Percentiles rank a stretch among this genome's conserved stretches.
Evolutionary conservation across 2,329 filamentous ascomycete species (phyloP).

Genomic region (Aspergillus sp.): DNA sequence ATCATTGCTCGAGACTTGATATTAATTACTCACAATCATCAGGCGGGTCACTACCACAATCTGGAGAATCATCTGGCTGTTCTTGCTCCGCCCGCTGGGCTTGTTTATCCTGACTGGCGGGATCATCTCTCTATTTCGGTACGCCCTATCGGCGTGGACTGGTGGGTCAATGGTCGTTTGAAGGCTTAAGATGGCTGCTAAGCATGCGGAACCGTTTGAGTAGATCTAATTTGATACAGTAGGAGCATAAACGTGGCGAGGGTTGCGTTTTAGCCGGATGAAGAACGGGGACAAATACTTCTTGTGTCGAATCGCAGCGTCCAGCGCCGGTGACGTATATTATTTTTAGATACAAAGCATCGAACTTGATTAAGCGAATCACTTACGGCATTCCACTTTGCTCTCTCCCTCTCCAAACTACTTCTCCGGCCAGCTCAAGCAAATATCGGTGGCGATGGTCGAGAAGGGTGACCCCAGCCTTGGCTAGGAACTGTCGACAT

Average conservation of each 20-base stretch:
- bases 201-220: not conserved
- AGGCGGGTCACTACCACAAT: not conserved
- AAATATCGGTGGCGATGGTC: conserved; percentile 19
- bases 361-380: not conserved
- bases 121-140: conserved; percentile 2
- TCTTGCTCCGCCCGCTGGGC: conserved; percentile 2
- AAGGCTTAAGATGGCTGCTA: not conserved
- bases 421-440: conserved; percentile 22
- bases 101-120: conserved; percentile 7
- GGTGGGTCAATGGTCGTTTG: not conserved
- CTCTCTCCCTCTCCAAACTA: conserved; percentile 6
- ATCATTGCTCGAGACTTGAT: not conserved
- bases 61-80: not conserved
- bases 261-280: no score
- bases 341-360: not conserved
- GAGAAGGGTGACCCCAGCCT: not conserved
- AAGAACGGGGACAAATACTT: no score
- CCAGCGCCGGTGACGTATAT: not conserved
- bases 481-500: not conserved
- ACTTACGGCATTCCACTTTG: not conserved
- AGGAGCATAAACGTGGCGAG: no score
- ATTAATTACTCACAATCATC: not conserved
- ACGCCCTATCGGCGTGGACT: not conserved
- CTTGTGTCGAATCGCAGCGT: not conserved
- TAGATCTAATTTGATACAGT: not conserved